Base-by-base conservation (phyloP, 225 moss, liverwort and hornwort genomes). In the Asterella californica region DNA sequence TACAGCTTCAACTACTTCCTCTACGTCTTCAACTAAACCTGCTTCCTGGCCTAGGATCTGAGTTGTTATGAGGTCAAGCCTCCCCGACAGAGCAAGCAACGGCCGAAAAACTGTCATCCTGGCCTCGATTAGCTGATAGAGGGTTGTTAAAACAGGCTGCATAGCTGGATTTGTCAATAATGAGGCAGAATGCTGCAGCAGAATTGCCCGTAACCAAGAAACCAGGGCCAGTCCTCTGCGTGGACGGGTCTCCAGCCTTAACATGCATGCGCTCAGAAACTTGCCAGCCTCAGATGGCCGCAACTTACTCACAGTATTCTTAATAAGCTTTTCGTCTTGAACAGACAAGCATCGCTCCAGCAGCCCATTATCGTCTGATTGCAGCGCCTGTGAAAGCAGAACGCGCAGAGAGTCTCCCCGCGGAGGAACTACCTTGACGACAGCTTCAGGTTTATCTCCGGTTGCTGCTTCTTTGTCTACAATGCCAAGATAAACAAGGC, bases 61-160 rank as follows among this genome's bases (percentile, higher is more conserved):
- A 54, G 95, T 89, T 91, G 93, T 85, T 75, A 99, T 90, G 15
- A 95, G 95, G 76, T 99, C 93, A 68, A 99, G 88, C 42, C 95
- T 88, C 29, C 99, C 99, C 75, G 95, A 95, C 52, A 99, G 91
- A 12, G 92, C 90, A 45, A 99, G 25, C 27, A 99, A 86, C 34
- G 95, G 92, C 46, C 86, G 86, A 75, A 99, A 95, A 38, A 91
- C 90, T 24, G 87, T 83, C 27, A 95, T 82, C 78, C 99, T 89
- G 4, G 93, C 85, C n/a, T 99, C 99, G 45, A 94, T 93, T 15
- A 93, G 86, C 83, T 99, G 93, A 82, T 91, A 84, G 0, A 99
- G 83, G 25, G 90, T 82, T 32, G 90, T 86, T 19, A 99, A 88
- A 55, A 95, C 92, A 22, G 99, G 92, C 77, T 91, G 92, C 91